phyloP scores from a whole-genome alignment of 2,329 filamentous ascomycete genomes.

The Stylonectria norvegica region DNA sequence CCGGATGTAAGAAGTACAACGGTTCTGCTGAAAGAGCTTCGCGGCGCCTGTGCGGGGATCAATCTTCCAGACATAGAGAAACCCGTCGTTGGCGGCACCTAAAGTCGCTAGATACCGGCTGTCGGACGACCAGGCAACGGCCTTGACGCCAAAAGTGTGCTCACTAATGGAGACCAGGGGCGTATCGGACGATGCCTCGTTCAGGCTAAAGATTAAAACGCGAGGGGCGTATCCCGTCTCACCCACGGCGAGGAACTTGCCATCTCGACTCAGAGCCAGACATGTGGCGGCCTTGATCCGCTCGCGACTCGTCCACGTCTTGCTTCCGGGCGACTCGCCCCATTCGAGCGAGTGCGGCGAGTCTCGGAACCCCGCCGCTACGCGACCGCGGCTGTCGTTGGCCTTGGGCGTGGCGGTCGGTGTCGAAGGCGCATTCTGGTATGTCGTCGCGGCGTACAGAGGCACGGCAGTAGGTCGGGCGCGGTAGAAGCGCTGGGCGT shows the following conservation, averaged over 20 bases:
- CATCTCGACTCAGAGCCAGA: slow-evolving; percentile 82
- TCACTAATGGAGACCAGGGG: slow-evolving; percentile 85
- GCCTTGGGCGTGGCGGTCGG: slow-evolving; percentile 56
- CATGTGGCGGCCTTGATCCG: slow-evolving; percentile 93
- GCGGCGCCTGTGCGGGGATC: slow-evolving; percentile 78
- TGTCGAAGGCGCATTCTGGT: slow-evolving; percentile 47
- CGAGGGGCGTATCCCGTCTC: slow-evolving; percentile 93
- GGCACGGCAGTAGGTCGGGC: slow-evolving; percentile 76
- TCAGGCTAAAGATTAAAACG: slow-evolving; percentile 83
- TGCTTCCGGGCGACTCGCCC: slow-evolving; percentile 62
- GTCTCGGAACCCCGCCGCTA: slow-evolving; percentile 46
- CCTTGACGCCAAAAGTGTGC: slow-evolving; percentile 84
- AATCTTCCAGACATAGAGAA: slow-evolving; percentile 86
- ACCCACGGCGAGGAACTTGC: slow-evolving; percentile 82
- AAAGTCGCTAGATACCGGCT: slow-evolving; percentile 84
- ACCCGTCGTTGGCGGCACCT: slow-evolving; percentile 87
- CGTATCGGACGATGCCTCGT: slow-evolving; percentile 73
- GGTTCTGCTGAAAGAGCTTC: slow-evolving; percentile 78
- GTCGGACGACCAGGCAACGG: slow-evolving; percentile 85
- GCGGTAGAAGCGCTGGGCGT: slow-evolving; percentile 83
- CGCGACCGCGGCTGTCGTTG: slow-evolving; percentile 60
- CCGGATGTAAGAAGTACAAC: slow-evolving; percentile 82
- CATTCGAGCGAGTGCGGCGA: slow-evolving; percentile 48
- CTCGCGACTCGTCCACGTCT: slow-evolving; percentile 84
- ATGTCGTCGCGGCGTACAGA: slow-evolving; percentile 54